Percentiles rank a stretch among this genome's conserved stretches.
Evolutionary conservation across 192 early-diverging fungal genomes (phyloP).

Genomic region (Umbelopsis sp.): DNA sequence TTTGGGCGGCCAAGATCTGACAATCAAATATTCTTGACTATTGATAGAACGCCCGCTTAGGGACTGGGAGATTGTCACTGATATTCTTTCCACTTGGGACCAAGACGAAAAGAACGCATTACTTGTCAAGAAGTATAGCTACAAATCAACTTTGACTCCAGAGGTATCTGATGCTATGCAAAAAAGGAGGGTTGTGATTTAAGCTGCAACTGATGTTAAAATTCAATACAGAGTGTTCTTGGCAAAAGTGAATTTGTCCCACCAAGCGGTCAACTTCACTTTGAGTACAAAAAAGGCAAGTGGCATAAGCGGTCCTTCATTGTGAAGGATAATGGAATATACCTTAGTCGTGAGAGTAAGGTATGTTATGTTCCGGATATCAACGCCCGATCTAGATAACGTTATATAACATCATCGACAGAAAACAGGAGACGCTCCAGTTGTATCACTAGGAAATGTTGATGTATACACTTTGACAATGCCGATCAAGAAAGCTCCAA

Average conservation of each 20-base stretch:
- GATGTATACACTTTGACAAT: slow-evolving; percentile 85
- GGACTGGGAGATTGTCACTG: slow-evolving; percentile 88
- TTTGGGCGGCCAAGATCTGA: slow-evolving; percentile 1
- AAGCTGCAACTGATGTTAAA: slow-evolving; percentile 26
- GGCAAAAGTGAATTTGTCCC: slow-evolving; percentile 32
- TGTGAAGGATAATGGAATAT: slow-evolving; percentile 65
- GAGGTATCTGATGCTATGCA: slow-evolving; percentile 45
- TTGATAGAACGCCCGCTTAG: slow-evolving; percentile 80
- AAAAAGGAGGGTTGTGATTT: slow-evolving; percentile 33
- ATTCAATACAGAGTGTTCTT: slow-evolving; percentile 22
- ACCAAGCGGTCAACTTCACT: slow-evolving; percentile 65
- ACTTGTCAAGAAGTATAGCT: slow-evolving; percentile 75
- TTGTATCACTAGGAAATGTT: slow-evolving; percentile 54
- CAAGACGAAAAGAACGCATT: slow-evolving; percentile 72
- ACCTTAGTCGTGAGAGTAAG: slow-evolving; percentile 69
- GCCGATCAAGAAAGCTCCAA: slow-evolving; percentile 70
- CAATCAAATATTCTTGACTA: slow-evolving; percentile 20
- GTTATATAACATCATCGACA: slow-evolving; percentile 39
- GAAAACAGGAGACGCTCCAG: slow-evolving; percentile 37
- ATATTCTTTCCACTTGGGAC: slow-evolving; percentile 86
- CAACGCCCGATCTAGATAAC: slow-evolving; percentile 26
- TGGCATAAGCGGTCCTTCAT: slow-evolving; percentile 81
- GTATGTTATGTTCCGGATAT: slow-evolving; percentile 44
- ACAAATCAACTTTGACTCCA: slow-evolving; percentile 60
- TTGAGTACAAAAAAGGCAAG: slow-evolving; percentile 81